Conservation (phyloP, 1,284 basidiomycete genomes). For the Apiotrichum laibachii region DNA sequence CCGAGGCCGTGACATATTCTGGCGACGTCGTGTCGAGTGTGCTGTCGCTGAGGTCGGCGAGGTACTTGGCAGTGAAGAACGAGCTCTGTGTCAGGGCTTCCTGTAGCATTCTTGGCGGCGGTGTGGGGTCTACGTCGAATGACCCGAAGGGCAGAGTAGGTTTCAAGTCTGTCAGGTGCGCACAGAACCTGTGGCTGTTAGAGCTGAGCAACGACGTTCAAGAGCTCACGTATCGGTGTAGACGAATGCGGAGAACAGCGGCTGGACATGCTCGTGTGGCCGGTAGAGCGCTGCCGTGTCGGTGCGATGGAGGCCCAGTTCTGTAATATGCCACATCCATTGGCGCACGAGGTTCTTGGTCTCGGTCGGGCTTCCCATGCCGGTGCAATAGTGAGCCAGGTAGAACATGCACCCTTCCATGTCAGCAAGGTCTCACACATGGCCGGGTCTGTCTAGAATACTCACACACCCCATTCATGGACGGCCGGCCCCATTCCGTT, state of each 20-base stretch:
- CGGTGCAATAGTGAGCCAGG: conserved; percentile 21
- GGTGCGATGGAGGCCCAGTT: conserved; percentile 25
- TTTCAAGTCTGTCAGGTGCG: conserved; percentile 23
- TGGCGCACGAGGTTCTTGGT: conserved; percentile 21
- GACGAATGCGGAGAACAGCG: conserved; percentile 24
- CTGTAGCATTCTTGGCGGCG: conserved; percentile 13
- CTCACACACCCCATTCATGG: conserved; percentile 24
- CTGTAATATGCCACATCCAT: conserved; percentile 30
- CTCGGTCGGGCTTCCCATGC: conserved; percentile 24
- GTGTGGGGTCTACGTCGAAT: conserved; percentile 27
- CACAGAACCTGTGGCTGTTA: conserved; percentile 19
- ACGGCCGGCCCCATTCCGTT: conserved; percentile 24
- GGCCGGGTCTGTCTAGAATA: not conserved
- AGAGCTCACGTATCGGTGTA: conserved; percentile 30
- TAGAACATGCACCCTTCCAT: conserved; percentile 26
- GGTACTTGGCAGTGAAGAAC: conserved; percentile 15
- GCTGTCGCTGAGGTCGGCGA: conserved; percentile 25
- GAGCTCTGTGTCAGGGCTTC: conserved; percentile 16
- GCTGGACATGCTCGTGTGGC: conserved; percentile 23
- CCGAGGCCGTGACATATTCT: conserved; percentile 19
- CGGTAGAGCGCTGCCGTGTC: conserved; percentile 25
- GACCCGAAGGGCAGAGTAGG: conserved; percentile 23
- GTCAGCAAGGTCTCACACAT: not conserved
- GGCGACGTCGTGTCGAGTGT: conserved; percentile 21
- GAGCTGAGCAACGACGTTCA: not conserved